phyloP scores from a whole-genome alignment of 805 yeast species.

The Priceomyces medius region DNA sequence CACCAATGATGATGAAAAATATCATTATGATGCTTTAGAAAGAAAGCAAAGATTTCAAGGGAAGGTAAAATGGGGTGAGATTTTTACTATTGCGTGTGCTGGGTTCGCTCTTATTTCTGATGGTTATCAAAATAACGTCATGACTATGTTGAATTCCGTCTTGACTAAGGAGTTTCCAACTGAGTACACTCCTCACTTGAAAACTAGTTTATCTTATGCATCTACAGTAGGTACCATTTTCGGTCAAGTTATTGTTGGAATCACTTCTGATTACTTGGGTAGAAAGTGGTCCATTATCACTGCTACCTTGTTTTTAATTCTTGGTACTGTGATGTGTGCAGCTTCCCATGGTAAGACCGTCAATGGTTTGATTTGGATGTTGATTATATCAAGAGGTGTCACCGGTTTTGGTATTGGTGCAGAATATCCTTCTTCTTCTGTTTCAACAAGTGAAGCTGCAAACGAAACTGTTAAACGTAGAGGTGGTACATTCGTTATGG shows the following conservation, averaged over 20 bases:
- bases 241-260: conserved; percentile 67
- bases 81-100: conserved; percentile 55
- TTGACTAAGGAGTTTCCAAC: conserved; percentile 50
- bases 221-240: conserved; percentile 67
- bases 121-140: conserved; percentile 73
- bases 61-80: conserved; percentile 27
- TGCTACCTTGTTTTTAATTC: conserved; percentile 59
- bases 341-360: conserved; percentile 61
- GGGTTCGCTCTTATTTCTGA: conserved; percentile 78
- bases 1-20: conserved; percentile 7
- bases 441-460: conserved; percentile 71
- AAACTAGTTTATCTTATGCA: conserved; percentile 68
- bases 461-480: conserved; percentile 62
- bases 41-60: conserved; percentile 28
- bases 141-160: conserved; percentile 66
- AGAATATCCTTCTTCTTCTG: conserved; percentile 69
- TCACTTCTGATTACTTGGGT: conserved; percentile 63
- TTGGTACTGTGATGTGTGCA: conserved; percentile 66
- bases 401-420: conserved; percentile 81
- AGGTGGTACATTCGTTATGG: conserved; percentile 64
- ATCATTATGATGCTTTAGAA: conserved; percentile 32
- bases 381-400: conserved; percentile 69
- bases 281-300: conserved; percentile 69
- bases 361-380: conserved; percentile 76
- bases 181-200: conserved; percentile 44